phyloP scores from a whole-genome alignment of 2,329 filamentous ascomycete genomes.

The Fusarium subtropicale region DNA sequence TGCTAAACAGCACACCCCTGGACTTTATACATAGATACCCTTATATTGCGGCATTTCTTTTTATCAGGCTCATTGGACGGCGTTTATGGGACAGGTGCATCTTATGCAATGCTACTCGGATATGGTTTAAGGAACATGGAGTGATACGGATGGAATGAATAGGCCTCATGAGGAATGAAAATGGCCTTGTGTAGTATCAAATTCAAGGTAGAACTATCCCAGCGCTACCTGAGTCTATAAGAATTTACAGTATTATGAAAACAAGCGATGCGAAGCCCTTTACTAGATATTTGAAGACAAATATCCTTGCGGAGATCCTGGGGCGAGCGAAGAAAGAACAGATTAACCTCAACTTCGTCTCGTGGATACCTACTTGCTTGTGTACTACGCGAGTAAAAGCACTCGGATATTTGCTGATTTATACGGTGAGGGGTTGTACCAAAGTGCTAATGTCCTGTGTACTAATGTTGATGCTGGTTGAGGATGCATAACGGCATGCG shows the following conservation, averaged over 20 bases:
- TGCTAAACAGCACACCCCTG: background rate
- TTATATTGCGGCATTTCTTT: slow-evolving; percentile 11
- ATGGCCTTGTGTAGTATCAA: slow-evolving; percentile 27
- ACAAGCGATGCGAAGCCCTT: background rate
- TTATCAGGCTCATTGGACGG: slow-evolving; percentile 20
- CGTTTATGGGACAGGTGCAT: slow-evolving; percentile 21
- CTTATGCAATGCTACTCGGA: slow-evolving; percentile 13
- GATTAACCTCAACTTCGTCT: background rate
- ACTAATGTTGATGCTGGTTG: background rate
- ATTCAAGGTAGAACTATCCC: background rate
- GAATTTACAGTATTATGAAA: background rate
- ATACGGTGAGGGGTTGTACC: background rate
- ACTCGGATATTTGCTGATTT: background rate
- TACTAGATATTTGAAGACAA: background rate
- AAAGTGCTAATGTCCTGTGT: background rate
- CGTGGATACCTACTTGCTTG: background rate
- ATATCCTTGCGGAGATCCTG: background rate
- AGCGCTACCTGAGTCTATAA: background rate
- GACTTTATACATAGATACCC: slow-evolving; percentile 22
- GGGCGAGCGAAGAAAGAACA: background rate
- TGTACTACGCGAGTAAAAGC: background rate
- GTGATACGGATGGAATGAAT: slow-evolving; percentile 12
- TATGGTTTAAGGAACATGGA: slow-evolving; percentile 4
- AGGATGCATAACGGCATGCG: background rate
- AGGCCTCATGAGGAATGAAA: slow-evolving; percentile 16